Evolutionary conservation across 495 filamentous ascomycete species (phyloP).

Genomic region (Aspergillus hancockii): DNA sequence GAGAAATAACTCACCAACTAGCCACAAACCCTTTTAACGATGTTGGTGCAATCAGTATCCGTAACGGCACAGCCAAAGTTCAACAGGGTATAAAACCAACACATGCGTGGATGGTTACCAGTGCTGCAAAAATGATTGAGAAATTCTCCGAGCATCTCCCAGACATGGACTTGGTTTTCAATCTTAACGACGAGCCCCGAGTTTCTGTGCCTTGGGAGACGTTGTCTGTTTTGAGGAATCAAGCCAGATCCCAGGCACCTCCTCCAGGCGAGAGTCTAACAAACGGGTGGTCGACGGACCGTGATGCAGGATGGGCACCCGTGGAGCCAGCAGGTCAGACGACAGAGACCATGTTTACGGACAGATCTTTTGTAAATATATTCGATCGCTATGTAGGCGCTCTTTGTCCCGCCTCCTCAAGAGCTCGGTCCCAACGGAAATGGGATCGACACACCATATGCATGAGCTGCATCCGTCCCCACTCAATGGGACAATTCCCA

Average conservation of each 20-base stretch:
- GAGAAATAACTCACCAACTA: conserved; percentile 45
- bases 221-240: conserved; percentile 37
- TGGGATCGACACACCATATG: conserved; percentile 59
- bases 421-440: conserved; percentile 45
- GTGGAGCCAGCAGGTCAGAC: conserved; percentile 45
- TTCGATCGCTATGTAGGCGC: conserved; percentile 51
- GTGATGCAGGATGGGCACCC: conserved; percentile 41
- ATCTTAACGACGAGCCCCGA: conserved; percentile 75
- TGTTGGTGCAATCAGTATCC: conserved; percentile 48
- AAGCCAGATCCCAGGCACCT: conserved; percentile 30
- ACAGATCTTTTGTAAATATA: conserved; percentile 42
- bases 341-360: conserved; percentile 51
- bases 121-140: conserved; percentile 64
- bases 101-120: conserved; percentile 58
- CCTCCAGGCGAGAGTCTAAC: conserved; percentile 23
- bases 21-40: conserved; percentile 52
- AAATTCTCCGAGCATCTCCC: conserved; percentile 70
- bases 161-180: conserved; percentile 80
- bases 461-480: conserved; percentile 60
- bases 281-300: conserved; percentile 37
- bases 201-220: conserved; percentile 71
- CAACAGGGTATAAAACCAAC: conserved; percentile 51
- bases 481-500: conserved; percentile 68
- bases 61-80: conserved; percentile 43
- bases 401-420: conserved; percentile 59